phyloP scores from a whole-genome alignment of 2,329 filamentous ascomycete species.

The Sporothrix schenckii region DNA sequence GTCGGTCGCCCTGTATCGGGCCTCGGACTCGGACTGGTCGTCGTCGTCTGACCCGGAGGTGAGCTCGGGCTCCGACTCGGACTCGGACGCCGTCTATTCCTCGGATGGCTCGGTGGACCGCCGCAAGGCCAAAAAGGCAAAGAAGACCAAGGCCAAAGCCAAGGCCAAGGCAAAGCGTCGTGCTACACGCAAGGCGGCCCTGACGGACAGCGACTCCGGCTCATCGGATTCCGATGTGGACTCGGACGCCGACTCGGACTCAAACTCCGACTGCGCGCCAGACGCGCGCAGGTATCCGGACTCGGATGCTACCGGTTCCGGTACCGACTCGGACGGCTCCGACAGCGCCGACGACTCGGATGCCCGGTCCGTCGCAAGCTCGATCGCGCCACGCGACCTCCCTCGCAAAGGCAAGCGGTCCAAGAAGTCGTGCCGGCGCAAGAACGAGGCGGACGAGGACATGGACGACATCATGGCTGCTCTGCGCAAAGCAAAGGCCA shows the following conservation, averaged over 20 bases:
- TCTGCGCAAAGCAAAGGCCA: background rate
- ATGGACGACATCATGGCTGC: background rate
- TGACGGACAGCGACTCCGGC: background rate
- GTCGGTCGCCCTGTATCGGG: conserved; percentile 8
- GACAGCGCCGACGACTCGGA: conserved; percentile 11
- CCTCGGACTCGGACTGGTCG: conserved; percentile 8
- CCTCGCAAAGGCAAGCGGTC: background rate
- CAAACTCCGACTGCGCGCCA: background rate
- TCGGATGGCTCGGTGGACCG: background rate
- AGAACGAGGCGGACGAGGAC: background rate
- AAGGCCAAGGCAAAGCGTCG: background rate
- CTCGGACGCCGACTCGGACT: background rate
- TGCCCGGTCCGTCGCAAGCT: background rate
- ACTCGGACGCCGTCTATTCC: background rate
- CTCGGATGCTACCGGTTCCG: background rate
- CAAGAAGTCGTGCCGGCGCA: background rate
- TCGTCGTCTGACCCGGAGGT: background rate
- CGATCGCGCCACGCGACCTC: background rate
- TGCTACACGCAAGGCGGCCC: background rate
- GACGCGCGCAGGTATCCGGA: background rate
- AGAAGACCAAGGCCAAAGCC: background rate
- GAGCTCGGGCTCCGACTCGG: conserved; percentile 17
- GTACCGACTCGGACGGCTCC: conserved; percentile 13
- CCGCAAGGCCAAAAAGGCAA: background rate
- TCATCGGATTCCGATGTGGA: background rate